Conservation (phyloP, 768 basidiomycete genomes). For the Lactarius quietus region DNA sequence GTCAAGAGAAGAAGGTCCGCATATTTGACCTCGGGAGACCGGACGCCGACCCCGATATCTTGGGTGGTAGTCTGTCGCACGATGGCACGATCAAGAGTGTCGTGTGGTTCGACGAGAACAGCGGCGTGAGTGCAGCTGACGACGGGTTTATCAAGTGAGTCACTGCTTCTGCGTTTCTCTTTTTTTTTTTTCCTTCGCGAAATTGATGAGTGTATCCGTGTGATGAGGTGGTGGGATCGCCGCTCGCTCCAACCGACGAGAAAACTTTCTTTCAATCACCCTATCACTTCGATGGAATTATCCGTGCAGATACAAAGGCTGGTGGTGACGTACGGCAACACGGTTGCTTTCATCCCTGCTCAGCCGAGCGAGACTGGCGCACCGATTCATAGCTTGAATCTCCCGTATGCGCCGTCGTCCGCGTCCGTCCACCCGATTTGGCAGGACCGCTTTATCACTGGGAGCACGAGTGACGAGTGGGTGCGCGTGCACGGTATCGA, state of each 20-base stretch:
- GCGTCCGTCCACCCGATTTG: constrained; percentile 90
- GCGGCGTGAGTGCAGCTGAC: constrained; percentile 87
- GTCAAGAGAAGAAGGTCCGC: constrained; percentile 96
- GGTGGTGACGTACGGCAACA: constrained; percentile 88
- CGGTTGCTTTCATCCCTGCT: constrained; percentile 86
- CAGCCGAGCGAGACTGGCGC: constrained; percentile 47
- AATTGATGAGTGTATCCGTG: constrained; percentile 15
- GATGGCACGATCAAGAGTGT: constrained; percentile 91
- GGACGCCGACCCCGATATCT: constrained; percentile 82
- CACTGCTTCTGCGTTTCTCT: background rate
- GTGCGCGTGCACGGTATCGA: constrained; percentile 89
- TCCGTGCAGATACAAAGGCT: constrained; percentile 77
- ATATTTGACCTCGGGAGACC: constrained; percentile 87
- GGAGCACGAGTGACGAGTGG: constrained; percentile 90
- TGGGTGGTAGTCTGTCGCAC: constrained; percentile 62
- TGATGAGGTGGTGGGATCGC: constrained; percentile 91
- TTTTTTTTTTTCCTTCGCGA: background rate
- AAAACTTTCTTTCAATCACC: constrained; percentile 64
- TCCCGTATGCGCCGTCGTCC: constrained; percentile 87
- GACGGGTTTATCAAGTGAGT: constrained; percentile 86
- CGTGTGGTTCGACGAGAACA: constrained; percentile 87
- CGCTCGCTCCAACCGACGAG: constrained; percentile 71
- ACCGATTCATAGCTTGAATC: constrained; percentile 68
- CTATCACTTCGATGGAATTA: constrained; percentile 93
- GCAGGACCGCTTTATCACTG: constrained; percentile 90